Evolutionary conservation across 2,329 filamentous ascomycete species (phyloP).

Genomic region (Verticillium klebahnii): DNA sequence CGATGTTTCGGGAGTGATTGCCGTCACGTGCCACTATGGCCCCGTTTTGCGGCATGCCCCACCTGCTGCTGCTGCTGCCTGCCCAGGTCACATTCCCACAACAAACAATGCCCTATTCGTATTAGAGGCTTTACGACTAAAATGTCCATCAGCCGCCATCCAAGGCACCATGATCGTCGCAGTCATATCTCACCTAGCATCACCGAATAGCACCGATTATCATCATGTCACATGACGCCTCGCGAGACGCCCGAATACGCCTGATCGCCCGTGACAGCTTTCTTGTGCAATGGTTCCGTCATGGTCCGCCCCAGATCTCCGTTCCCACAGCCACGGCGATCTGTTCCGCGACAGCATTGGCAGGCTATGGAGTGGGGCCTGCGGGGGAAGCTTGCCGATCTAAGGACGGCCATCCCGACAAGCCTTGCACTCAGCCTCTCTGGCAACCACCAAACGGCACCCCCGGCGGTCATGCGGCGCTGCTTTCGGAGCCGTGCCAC

Average conservation of each 20-base stretch:
- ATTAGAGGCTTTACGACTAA: too few relatives aligned
- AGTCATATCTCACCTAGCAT: neutral
- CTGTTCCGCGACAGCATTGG: neutral
- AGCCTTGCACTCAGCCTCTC: neutral
- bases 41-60: too few relatives aligned
- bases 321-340: neutral
- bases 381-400: neutral
- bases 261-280: neutral
- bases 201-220: neutral
- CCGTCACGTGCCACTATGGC: too few relatives aligned
- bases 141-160: neutral
- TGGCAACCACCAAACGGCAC: neutral
- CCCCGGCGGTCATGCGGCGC: neutral
- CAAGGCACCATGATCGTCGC: neutral
- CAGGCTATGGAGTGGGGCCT: neutral
- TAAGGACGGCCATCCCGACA: neutral
- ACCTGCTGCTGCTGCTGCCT: too few relatives aligned
- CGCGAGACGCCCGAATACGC: neutral
- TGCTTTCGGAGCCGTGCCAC: neutral
- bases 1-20: too few relatives aligned
- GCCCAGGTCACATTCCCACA: too few relatives aligned
- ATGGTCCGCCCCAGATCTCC: neutral
- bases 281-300: neutral
- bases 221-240: neutral
- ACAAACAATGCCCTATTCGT: too few relatives aligned